Evolutionary conservation across 805 yeast genomes (phyloP), one percentile per base, ranked within the genome.

Genomic region (Wickerhamiella hasegawae): DNA sequence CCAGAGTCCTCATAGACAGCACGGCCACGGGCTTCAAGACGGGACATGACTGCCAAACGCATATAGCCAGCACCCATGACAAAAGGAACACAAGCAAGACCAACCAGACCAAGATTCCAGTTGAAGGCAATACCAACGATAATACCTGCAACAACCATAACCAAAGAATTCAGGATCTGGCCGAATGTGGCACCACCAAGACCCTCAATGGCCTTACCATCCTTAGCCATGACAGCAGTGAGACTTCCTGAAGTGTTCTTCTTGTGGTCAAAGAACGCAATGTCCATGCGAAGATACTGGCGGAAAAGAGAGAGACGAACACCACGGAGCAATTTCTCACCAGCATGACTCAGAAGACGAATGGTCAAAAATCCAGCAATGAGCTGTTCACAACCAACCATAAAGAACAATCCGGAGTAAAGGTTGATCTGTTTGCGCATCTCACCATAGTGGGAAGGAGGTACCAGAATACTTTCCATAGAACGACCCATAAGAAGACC

Each of bases 171-270:
- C 11, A 47, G 32, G 15, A 51, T 32, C 28, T 48, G 49, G n/a
- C 53, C 55, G 3, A 51, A 36, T 2, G 49, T 49, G 5, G 51
- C 44, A 5, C 55, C 55, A 17, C 45, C 33, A 18, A 51, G 30
- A 1, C 54, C 54, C 19, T 48, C 48, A 12, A 51, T 43, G 18
- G 36, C 38, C 31, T 51, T 52, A 11, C 52, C 57, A 33, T 53
- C 55, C 4, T 39, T 42, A 14, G 55, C 45, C 4, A 52, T 39
- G 14, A 42, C 40, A 17, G 46, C 37, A 4, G 52, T 48, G 18
- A 52, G 38, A 4, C 46, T 35, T 9, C 56, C 54, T 3, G 49
- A 40, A 2, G 49, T 26, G 38, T 51, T 49, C 33, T 44, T 47
- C 5, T 45, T 45, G 16, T 36, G 31, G 31, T 52, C 56, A 31